These are phyloP conservation scores for Hibiscus trionum DNA, from an alignment of 345 rosid species.

Conservation along the genomic window DNA sequence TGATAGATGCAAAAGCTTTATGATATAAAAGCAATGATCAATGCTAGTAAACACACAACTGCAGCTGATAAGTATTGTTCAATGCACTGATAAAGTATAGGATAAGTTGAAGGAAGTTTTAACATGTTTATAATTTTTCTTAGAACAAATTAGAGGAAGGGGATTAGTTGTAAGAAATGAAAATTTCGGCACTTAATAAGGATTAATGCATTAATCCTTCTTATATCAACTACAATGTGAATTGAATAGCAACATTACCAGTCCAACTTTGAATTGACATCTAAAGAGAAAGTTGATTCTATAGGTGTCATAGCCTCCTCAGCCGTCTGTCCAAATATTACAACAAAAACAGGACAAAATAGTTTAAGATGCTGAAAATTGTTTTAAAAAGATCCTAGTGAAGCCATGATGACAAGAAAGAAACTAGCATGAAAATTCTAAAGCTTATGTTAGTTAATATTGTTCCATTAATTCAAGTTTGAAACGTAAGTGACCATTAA, in stretches of 20 bases:
- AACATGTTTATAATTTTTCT: background rate
- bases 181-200: background rate
- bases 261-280: conserved; percentile 94
- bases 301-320: conserved; percentile 99
- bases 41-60: background rate
- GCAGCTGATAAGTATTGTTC: background rate
- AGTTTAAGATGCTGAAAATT: background rate
- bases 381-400: background rate
- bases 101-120: background rate
- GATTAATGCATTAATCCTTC: background rate
- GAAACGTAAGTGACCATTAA: background rate
- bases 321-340: conserved; percentile 60
- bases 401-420: background rate
- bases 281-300: conserved; percentile 92
- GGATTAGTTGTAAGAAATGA: background rate
- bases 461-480: background rate
- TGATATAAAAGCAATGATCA: background rate
- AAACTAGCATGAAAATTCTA: background rate
- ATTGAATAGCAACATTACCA: conserved; percentile 43
- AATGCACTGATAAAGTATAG: background rate
- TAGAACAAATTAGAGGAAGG: background rate
- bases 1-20: background rate
- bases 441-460: background rate
- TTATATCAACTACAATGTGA: background rate
- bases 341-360: background rate